Evolutionary conservation across 768 basidiomycete species (phyloP).

Genomic region (Termitomyces sp.): DNA sequence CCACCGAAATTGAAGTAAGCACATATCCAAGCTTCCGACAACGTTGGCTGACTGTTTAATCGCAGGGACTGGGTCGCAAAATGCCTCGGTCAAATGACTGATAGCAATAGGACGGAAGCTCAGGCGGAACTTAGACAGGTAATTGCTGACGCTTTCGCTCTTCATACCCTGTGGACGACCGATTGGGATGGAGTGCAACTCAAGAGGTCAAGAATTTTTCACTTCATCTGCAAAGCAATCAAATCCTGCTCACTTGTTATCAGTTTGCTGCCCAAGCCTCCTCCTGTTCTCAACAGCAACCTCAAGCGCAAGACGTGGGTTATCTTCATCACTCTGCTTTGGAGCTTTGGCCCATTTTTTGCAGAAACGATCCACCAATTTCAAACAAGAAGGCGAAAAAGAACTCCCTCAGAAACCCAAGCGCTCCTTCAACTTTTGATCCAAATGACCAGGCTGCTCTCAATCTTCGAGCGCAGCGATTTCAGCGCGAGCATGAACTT

Average conservation of each 20-base stretch:
- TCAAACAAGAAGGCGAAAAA: conserved; percentile 47
- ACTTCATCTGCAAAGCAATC: conserved; percentile 3
- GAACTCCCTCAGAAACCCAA: conserved; percentile 13
- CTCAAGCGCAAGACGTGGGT: conserved; percentile 72
- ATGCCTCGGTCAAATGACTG: conserved; percentile 89
- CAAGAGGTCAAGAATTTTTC: conserved; percentile 59
- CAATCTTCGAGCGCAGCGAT: conserved; percentile 80
- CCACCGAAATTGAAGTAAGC: conserved; percentile 76
- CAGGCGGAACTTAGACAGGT: conserved; percentile 94
- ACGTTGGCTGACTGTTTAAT: conserved; percentile 17
- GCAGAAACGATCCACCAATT: conserved; percentile 38
- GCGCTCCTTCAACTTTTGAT: conserved; percentile 38
- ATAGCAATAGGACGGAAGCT: conserved; percentile 82
- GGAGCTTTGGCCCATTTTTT: neutral
- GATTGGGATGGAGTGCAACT: conserved; percentile 91
- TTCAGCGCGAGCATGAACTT: conserved; percentile 86
- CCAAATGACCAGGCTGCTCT: conserved; percentile 68
- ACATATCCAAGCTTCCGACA: neutral
- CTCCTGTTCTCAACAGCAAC: conserved; percentile 40
- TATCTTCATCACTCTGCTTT: conserved; percentile 1
- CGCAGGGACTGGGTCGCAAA: conserved; percentile 94
- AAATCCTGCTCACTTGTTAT: conserved; percentile 16
- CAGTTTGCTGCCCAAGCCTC: conserved; percentile 56
- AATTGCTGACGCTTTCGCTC: conserved; percentile 89
- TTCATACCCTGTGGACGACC: conserved; percentile 85